Evolutionary conservation across 75 land plant genomes (phyloP).

Genomic region (Picea sitchensis): DNA sequence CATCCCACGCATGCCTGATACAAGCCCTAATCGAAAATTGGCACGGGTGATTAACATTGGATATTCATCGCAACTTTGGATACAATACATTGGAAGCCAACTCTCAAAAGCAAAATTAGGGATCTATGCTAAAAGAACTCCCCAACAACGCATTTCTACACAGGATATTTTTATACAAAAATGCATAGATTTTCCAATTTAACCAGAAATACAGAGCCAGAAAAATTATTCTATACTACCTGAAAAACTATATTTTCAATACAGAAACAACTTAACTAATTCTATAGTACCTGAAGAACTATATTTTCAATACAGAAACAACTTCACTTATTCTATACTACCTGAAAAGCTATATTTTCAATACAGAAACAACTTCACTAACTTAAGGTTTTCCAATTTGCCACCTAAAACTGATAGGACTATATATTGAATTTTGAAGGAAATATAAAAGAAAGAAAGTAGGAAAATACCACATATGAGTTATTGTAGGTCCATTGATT

Average conservation of each 20-base stretch:
- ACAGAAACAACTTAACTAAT: not conserved
- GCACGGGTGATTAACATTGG: too few relatives aligned
- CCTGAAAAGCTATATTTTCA: not conserved
- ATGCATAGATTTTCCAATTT: not conserved
- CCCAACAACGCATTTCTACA: not conserved
- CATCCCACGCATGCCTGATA: too few relatives aligned
- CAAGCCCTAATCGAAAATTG: too few relatives aligned
- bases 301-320: conserved; percentile 7
- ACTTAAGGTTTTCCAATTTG: not conserved
- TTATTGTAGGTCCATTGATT: conserved; percentile 95
- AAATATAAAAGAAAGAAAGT: not conserved
- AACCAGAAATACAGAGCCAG: not conserved
- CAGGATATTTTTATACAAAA: not conserved
- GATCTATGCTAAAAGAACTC: not conserved
- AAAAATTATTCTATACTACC: not conserved
- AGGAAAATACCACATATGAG: conserved; percentile 84
- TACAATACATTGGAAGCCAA: not conserved
- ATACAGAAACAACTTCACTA: conserved; percentile 4
- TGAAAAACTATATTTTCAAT: conserved; percentile 2
- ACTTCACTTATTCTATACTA: not conserved
- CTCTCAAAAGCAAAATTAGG: too few relatives aligned
- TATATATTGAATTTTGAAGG: not conserved
- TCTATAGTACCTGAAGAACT: not conserved
- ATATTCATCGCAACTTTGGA: not conserved
- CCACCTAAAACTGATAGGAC: not conserved